Conservation (phyloP, 2,329 filamentous ascomycete species). For the Xylariaceae sp. region DNA sequence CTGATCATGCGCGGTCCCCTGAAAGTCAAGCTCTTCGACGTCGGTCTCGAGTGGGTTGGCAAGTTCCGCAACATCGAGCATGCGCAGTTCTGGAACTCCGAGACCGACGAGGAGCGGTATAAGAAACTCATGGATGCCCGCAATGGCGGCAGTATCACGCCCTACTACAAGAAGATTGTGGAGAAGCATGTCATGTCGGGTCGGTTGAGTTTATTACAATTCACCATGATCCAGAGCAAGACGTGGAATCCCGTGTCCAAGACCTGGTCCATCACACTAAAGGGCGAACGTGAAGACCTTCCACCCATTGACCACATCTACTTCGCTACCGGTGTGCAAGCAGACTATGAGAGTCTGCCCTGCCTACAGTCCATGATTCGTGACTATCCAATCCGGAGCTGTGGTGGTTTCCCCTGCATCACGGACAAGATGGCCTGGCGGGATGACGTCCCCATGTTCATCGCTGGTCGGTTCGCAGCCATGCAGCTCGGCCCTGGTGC, state of each 20-base stretch:
- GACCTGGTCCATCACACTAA: constrained; percentile 39
- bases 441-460: constrained; percentile 65
- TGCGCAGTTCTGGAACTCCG: constrained; percentile 70
- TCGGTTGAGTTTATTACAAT: constrained; percentile 50
- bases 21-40: constrained; percentile 70
- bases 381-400: constrained; percentile 55
- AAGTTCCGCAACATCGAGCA: constrained; percentile 77
- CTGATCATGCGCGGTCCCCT: constrained; percentile 59
- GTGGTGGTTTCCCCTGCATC: constrained; percentile 65
- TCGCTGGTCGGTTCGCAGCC: constrained; percentile 62
- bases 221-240: constrained; percentile 51
- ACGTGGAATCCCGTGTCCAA: constrained; percentile 43
- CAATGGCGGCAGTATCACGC: constrained; percentile 72
- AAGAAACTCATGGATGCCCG: constrained; percentile 61
- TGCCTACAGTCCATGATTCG: constrained; percentile 55
- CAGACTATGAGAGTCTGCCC: constrained; percentile 55
- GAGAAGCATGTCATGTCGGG: constrained; percentile 52
- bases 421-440: constrained; percentile 74
- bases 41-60: constrained; percentile 72
- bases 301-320: constrained; percentile 63
- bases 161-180: constrained; percentile 61
- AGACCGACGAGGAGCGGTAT: constrained; percentile 63
- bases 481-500: constrained; percentile 67
- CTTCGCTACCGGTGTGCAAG: constrained; percentile 68
- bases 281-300: constrained; percentile 43